A percentile compares a stretch with the other conserved stretches of the same genome.
These are phyloP conservation scores for Umbilicaria muhlenbergii DNA, from an alignment of 495 filamentous ascomycete genomes.

Conservation along the genomic window DNA sequence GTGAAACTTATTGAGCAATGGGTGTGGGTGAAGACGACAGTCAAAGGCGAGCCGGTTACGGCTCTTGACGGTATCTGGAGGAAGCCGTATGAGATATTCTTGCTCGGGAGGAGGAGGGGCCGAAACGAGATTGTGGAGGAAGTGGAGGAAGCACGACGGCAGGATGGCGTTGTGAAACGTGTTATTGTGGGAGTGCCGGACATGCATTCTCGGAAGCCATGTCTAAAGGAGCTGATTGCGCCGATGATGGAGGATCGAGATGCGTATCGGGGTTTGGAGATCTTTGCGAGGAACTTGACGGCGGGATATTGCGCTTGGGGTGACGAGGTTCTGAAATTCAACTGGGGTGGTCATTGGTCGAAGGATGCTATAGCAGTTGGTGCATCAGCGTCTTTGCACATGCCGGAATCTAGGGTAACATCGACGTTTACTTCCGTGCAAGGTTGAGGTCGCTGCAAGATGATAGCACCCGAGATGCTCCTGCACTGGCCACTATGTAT, in stretches of 20 bases:
- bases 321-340: slow-evolving; percentile 71
- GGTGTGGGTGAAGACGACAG: slow-evolving; percentile 81
- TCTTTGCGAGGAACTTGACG: slow-evolving; percentile 78
- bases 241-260: slow-evolving; percentile 23
- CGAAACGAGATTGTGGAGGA: background rate
- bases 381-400: too few species aligned
- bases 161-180: slow-evolving; percentile 23
- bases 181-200: slow-evolving; percentile 74
- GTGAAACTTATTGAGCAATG: slow-evolving; percentile 64
- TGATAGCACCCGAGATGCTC: too few species aligned
- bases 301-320: slow-evolving; percentile 85
- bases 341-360: slow-evolving; percentile 53
- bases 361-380: background rate
- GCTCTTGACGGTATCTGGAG: slow-evolving; percentile 55
- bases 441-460: too few species aligned
- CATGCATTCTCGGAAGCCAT: slow-evolving; percentile 82
- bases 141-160: background rate
- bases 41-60: slow-evolving; percentile 49
- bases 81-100: slow-evolving; percentile 73
- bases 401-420: too few species aligned
- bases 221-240: slow-evolving; percentile 42
- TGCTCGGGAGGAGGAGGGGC: slow-evolving; percentile 42
- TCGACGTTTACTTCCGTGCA: too few species aligned
- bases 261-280: slow-evolving; percentile 54
- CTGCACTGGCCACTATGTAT: too few species aligned